Evolutionary conservation across 768 basidiomycete genomes (phyloP).

Genomic region (Polyporus arcularius): DNA sequence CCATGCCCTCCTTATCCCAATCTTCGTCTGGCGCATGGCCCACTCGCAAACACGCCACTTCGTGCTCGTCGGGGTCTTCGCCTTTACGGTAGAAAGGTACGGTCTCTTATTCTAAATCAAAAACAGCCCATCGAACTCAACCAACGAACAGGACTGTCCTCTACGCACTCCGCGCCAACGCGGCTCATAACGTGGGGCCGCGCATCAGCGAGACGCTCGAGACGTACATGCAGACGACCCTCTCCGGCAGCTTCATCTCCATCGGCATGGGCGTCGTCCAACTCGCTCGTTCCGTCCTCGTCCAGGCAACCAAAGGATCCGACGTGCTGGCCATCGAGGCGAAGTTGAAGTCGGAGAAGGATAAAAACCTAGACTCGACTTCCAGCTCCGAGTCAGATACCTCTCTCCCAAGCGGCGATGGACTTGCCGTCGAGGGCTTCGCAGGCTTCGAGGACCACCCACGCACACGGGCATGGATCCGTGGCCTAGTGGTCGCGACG

Average conservation of each 20-base stretch:
- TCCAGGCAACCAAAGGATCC: constrained; percentile 4
- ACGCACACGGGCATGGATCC: constrained; percentile 1
- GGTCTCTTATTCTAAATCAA: background rate
- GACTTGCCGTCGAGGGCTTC: background rate
- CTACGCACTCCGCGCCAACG: constrained; percentile 24
- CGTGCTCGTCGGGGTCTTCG: constrained; percentile 36
- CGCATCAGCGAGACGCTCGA: constrained; percentile 16
- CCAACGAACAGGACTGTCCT: constrained; percentile 18
- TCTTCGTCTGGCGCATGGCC: constrained; percentile 37
- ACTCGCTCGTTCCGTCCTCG: constrained; percentile 13
- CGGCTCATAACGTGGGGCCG: constrained; percentile 19
- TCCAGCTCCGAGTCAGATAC: background rate
- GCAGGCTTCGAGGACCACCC: constrained; percentile 6
- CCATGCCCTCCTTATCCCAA: constrained; percentile 39
- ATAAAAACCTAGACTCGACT: background rate
- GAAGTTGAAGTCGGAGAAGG: background rate
- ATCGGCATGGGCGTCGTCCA: constrained; percentile 15
- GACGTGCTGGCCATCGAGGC: background rate
- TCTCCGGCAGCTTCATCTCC: constrained; percentile 16
- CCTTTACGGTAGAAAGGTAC: constrained; percentile 42
- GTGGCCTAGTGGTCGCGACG: background rate
- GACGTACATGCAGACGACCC: constrained; percentile 24
- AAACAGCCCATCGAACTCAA: background rate
- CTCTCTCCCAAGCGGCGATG: background rate
- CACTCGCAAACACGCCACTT: constrained; percentile 38